Conservation (phyloP, 148 eudicot genomes). For the Rhododendron molle region DNA sequence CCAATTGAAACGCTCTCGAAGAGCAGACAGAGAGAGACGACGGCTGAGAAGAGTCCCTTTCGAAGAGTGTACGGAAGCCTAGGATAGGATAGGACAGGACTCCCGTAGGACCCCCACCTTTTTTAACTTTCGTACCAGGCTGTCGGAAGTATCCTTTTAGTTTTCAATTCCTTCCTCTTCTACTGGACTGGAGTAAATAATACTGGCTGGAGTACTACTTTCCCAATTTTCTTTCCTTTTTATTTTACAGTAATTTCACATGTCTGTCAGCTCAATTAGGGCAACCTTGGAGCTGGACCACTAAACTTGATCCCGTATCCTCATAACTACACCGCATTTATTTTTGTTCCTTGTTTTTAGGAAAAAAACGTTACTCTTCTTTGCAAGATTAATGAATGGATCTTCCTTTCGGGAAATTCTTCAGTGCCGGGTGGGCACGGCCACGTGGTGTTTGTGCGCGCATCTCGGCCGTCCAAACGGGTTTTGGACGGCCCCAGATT, state of each 20-base stretch:
- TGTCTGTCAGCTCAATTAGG: neutral
- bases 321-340: neutral
- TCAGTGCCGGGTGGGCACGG: no score
- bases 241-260: neutral
- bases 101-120: neutral
- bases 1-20: neutral
- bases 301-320: neutral
- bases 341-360: neutral
- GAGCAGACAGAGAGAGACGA: neutral
- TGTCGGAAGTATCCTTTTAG: neutral
- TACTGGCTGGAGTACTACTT: neutral
- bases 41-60: neutral
- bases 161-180: neutral
- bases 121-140: neutral
- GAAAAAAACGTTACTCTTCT: neutral
- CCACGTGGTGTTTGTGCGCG: no score
- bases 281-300: neutral
- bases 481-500: no score
- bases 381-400: neutral
- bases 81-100: no score
- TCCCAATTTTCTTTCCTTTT: neutral
- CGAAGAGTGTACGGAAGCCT: neutral
- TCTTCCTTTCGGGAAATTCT: neutral
- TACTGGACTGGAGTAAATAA: neutral
- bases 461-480: no score